Percentiles rank a stretch among this genome's conserved stretches.
These are phyloP conservation scores for Neurospora africana DNA, from an alignment of 495 filamentous ascomycete species.

Conservation along the genomic window DNA sequence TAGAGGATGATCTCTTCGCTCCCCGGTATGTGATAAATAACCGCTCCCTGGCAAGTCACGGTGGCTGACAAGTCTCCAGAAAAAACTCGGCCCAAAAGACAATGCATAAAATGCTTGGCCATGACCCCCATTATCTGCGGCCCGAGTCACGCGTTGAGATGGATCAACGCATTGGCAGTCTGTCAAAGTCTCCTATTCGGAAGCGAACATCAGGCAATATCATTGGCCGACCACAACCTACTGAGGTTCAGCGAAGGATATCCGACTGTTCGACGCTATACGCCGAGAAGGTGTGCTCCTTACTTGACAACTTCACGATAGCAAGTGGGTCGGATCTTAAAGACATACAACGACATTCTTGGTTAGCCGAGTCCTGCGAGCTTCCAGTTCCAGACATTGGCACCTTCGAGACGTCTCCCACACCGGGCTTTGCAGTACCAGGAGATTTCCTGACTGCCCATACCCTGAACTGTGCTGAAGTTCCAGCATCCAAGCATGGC, in stretches of 20 bases:
- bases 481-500: constrained; percentile 23
- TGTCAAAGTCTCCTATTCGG: constrained; percentile 14
- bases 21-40: constrained; percentile 19
- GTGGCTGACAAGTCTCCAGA: constrained; percentile 14
- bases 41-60: background rate
- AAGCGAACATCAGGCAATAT: background rate
- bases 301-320: constrained; percentile 20
- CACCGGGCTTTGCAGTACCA: constrained; percentile 21
- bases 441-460: constrained; percentile 30
- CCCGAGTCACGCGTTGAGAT: constrained; percentile 34
- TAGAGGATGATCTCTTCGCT: constrained; percentile 33
- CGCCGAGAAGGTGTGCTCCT: constrained; percentile 14
- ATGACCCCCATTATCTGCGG: constrained; percentile 37
- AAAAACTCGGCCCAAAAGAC: constrained; percentile 39
- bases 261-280: constrained; percentile 20
- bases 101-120: constrained; percentile 35
- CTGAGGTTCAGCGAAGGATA: constrained; percentile 10
- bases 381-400: background rate
- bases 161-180: constrained; percentile 25
- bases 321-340: constrained; percentile 7
- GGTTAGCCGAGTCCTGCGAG: constrained; percentile 3
- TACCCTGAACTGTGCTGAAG: constrained; percentile 16
- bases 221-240: background rate
- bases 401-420: constrained; percentile 14
- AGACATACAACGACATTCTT: background rate